Percentiles rank a stretch among this genome's conserved stretches.
Evolutionary conservation across 148 eudicot species (phyloP).

Genomic region (Vaccinium vitisidaea): DNA sequence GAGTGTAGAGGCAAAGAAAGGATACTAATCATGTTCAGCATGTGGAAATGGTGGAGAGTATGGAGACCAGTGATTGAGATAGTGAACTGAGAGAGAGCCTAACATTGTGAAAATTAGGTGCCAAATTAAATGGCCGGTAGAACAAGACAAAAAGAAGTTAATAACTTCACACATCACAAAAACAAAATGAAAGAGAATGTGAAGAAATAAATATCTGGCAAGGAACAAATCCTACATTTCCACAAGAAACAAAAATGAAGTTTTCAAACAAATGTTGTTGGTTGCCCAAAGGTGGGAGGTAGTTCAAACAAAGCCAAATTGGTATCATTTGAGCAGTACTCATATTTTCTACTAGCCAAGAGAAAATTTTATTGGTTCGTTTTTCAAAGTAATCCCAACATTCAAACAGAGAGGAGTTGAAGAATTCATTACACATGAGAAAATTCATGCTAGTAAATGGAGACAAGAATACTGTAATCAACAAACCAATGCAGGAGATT

Average conservation of each 20-base stretch:
- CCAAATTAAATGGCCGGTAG: background rate
- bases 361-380: background rate
- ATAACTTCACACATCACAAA: background rate
- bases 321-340: background rate
- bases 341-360: background rate
- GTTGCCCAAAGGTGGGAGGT: background rate
- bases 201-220: background rate
- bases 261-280: background rate
- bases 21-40: background rate
- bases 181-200: background rate
- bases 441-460: background rate
- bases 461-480: too few relatives aligned
- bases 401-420: background rate
- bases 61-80: background rate
- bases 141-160: background rate
- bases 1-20: background rate
- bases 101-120: constrained; percentile 8
- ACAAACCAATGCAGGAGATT: background rate
- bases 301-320: background rate
- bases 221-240: background rate
- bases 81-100: background rate
- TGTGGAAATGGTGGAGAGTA: background rate
- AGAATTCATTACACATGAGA: background rate
- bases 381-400: background rate
- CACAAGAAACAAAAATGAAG: background rate